Base-by-base conservation (phyloP, 2,329 filamentous ascomycete genomes). In the Penicillium hesseltinei region DNA sequence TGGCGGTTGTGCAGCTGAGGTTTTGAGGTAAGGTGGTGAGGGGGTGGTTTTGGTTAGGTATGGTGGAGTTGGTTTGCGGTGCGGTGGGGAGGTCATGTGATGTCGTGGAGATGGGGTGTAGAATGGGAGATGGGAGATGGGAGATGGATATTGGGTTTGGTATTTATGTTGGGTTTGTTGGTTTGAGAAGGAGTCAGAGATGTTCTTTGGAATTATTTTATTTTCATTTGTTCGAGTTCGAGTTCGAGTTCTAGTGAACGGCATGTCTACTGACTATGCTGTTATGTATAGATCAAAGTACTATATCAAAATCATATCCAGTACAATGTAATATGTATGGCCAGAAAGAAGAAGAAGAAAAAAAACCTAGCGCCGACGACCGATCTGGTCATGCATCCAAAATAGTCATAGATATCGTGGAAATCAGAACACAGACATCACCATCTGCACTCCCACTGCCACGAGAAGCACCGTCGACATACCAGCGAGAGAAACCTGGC, bases 371-470 rank as follows among this genome's bases (percentile, higher is more conserved):
- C 56, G 52, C 56, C 52, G 35, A 57, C 44, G 51, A 54, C 55
- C 55, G 19, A 35, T 47, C 4, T 8, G 50, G 55, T 35, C 51
- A 58, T 56, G 52, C 56, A 54, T 8, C 40, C 48, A 49, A 50
- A 54, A 44, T 40, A 51, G 10, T 65, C 61, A 58, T 60, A 57
- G 44, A 56, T 48, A 60, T 64, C 59, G 47, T 58, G 29, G 27
- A 53, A 49, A 58, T 65, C 51, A 72, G 19, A 71, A 68, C n/a
- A 57, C 50, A 19, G 56, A 63, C 17, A 61, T 36, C 27, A 69
- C 31, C 38, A 70, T 51, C 25, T 71, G 69, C 17, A 67, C 61
- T 25, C 62, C 66, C 3, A 61, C 62, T 48, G 65, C 57, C 25
- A 71, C 19, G 3, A 67, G 40, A 31, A 71, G 33, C 40, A 67